Conservation (phyloP, 208 protist species). For the Wallacemonas collosoma region DNA sequence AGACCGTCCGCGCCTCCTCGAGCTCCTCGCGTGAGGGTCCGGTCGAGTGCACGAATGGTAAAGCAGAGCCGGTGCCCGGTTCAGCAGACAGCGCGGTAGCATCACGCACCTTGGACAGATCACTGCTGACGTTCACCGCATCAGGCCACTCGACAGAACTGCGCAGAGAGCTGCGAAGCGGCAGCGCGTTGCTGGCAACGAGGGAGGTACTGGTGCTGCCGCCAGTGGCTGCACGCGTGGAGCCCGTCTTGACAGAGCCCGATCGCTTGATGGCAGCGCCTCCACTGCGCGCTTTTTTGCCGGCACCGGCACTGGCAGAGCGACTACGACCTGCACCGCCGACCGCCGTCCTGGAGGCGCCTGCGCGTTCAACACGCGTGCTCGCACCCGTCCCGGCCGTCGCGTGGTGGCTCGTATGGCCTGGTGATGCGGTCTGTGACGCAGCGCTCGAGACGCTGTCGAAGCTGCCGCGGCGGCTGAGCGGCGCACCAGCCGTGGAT, state of each 20-base stretch:
- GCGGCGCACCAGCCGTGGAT: not conserved
- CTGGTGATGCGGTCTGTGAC: not conserved
- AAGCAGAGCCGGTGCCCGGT: not conserved
- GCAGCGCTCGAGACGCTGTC: conserved; percentile 10
- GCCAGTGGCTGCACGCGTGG: not conserved
- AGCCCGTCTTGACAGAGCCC: conserved; percentile 9
- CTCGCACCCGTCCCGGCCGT: not conserved
- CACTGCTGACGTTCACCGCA: not conserved
- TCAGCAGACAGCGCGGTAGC: not conserved
- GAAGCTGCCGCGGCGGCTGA: conserved; percentile 8
- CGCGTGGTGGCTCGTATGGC: not conserved
- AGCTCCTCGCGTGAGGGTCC: conserved; percentile 13
- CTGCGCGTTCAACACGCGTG: not conserved
- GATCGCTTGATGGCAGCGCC: conserved; percentile 9
- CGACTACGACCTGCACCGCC: conserved; percentile 10
- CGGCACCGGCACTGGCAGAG: conserved; percentile 18
- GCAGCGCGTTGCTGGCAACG: not conserved
- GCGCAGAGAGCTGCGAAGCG: conserved; percentile 5
- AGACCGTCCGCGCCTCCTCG: conserved; percentile 24
- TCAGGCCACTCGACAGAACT: not conserved
- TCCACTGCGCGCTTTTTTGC: not conserved
- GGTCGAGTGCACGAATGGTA: not conserved
- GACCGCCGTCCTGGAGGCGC: not conserved
- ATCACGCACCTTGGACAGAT: not conserved
- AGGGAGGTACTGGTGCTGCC: not conserved